Base-by-base conservation (phyloP, 1,284 basidiomycete species). In the Cryptococcus neoformans region DNA sequence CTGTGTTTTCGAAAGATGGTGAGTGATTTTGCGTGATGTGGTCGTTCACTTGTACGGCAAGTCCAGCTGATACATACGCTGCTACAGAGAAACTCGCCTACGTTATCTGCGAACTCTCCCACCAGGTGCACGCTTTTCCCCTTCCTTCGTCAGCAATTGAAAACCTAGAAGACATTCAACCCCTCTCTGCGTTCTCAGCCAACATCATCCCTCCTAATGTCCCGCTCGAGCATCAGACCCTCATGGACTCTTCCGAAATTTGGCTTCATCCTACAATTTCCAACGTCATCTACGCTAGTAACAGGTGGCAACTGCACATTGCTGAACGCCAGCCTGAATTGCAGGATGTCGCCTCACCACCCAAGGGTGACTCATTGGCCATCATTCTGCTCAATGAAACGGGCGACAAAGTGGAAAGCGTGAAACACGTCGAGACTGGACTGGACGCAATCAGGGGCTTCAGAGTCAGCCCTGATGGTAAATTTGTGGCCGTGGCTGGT, bases 221-320 rank as follows among this genome's bases (percentile, higher is more conserved):
- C 38, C 74, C 75, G 2, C 41, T 51, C 8, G 52, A 60, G 21
- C 58, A 67, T 50, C 54, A 62, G 4, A 42, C 51, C 37, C 61
- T 58, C 49, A 68, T 76, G 68, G 68, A 71, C 49, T 61, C 69
- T 8, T 72, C 73, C 16, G 76, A 78, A 61, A 49, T 77, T 45
- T 42, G 59, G 35, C 48, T 66, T 12, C 59, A 68, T 60, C 67
- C 72, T n/a, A 16, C 56, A 2, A 46, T 59, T 51, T 62, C 68
- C 1, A 28, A 28, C 1, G 65, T 67, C 6, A 54, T 77, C 1
- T 77, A 74, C 64, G 73, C 71, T 6, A 71, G 72, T 28, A 78
- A 78, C 63, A 65, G 76, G 21, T 63, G 64, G 41, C 70, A 76
- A 57, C 62, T 71, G 47, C 63, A 70, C 46, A 57, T 70, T 34